These are phyloP conservation scores for Tremella yokohamensis DNA, from an alignment of 768 basidiomycete genomes.

Conservation along the genomic window DNA sequence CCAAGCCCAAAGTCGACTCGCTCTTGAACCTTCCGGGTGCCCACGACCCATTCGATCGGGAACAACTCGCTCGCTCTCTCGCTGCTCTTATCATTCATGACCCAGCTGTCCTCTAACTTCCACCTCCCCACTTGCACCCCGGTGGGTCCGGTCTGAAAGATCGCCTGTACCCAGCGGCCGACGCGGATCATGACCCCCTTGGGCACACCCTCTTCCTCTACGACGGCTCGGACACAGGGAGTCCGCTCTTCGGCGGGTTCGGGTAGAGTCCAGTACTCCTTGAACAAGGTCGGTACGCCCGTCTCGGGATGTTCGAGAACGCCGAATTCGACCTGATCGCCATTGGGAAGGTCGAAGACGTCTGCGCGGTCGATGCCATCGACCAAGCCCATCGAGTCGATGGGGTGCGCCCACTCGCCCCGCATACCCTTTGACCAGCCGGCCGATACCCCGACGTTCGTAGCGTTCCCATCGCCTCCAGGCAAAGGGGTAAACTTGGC, in stretches of 20 bases:
- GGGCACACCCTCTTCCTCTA: neutral
- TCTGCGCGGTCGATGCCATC: conserved; percentile 8
- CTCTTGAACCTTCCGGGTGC: no score
- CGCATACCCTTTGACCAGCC: neutral
- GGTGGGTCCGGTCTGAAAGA: no score
- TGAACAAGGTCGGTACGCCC: conserved; percentile 4
- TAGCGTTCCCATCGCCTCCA: no score
- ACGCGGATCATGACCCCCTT: neutral
- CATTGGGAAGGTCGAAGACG: conserved; percentile 2
- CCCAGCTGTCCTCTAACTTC: no score
- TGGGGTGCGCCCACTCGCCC: conserved; percentile 10
- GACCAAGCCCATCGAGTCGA: conserved; percentile 3
- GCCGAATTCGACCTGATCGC: conserved; percentile 7
- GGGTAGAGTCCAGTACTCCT: conserved; percentile 8
- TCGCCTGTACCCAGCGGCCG: neutral
- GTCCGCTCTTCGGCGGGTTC: neutral
- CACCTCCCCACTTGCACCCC: no score
- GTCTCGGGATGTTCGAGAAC: conserved; percentile 5
- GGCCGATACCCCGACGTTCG: neutral
- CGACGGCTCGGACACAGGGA: neutral
- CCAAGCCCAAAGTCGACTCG: no score
- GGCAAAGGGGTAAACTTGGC: conserved; percentile 2
- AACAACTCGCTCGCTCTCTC: no score
- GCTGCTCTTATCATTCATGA: no score
- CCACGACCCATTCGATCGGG: no score